Base-by-base conservation (phyloP, 2,329 filamentous ascomycete genomes). In the Aspergillus aculeatinus region DNA sequence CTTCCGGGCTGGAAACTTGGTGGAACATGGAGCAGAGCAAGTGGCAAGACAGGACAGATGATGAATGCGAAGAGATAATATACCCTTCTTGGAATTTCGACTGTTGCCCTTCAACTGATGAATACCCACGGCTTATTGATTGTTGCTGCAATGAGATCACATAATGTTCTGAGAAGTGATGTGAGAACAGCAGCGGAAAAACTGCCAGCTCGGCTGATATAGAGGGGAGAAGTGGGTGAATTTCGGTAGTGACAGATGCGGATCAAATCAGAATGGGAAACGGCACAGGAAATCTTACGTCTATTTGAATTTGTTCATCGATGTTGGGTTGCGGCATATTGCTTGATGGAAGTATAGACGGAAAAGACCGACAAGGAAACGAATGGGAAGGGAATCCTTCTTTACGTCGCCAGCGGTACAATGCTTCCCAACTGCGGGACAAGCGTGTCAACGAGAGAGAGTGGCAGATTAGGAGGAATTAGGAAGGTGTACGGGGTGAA, bases 261-360 rank as follows among this genome's bases (percentile, higher is more conserved):
- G 27, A 10, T 29, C 27, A 10, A 29, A 31, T 49, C 10, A 29
- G 47, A 29, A 31, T 29, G 27, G 27, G 33, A 56, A 57, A 9
- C n/a, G 10, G 51, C 10, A 16, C 35, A n/a, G 29, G 42, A 16
- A 35, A 21, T 47, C 72, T 70, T 70, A 75, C 72, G 68, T 75
- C 72, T 49, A 74, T 61, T 53, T 70, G 69, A n/a, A 75, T 75
- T 39, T 66, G 66, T 60, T 74, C 71, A 44, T 71, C 47, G 27
- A 64, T 60, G 55, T 72, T 71, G 48, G 71, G 72, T 16, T 65
- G 68, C 57, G 69, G 63, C 72, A 74, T 73, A 56, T 19, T 60
- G 29, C 49, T n/a, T 11, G 48, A 55, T 48, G 35, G 33, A 23
- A 48, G 31, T 21, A 59, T 14, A 19, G 47, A 51, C 21, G 47